Evolutionary conservation across 371 early-diverging fungal genomes (phyloP).

Genomic region (Mortierella sp.): DNA sequence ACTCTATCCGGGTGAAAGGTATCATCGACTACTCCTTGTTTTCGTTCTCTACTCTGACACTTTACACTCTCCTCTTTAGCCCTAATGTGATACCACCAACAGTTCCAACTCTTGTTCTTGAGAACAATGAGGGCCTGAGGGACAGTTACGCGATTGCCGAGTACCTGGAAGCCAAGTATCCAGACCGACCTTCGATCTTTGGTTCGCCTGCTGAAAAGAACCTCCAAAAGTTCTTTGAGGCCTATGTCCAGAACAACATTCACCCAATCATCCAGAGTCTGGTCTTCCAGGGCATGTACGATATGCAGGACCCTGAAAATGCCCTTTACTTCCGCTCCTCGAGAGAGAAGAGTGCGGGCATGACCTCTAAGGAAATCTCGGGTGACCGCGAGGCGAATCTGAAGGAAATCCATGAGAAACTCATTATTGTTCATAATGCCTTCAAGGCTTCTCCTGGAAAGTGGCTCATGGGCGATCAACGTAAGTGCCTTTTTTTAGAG

Average conservation of each 20-base stretch:
- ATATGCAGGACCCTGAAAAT: slow-evolving; percentile 41
- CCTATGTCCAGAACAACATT: slow-evolving; percentile 41
- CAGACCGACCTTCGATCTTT: slow-evolving; percentile 47
- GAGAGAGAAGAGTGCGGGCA: slow-evolving; percentile 36
- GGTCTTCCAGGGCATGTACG: slow-evolving; percentile 40
- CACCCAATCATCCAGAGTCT: slow-evolving; percentile 41
- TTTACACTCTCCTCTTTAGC: slow-evolving; percentile 4
- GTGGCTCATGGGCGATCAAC: slow-evolving; percentile 38
- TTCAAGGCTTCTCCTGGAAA: slow-evolving; percentile 20
- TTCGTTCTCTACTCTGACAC: not conserved
- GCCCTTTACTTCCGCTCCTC: slow-evolving; percentile 45
- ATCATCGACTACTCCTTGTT: too few relatives aligned
- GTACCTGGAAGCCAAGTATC: slow-evolving; percentile 48
- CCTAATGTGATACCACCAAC: slow-evolving; percentile 30
- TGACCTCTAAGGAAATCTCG: slow-evolving; percentile 25
- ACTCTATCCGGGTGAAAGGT: too few relatives aligned
- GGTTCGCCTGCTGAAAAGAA: slow-evolving; percentile 40
- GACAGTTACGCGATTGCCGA: slow-evolving; percentile 48
- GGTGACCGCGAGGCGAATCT: slow-evolving; percentile 28
- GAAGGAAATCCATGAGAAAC: slow-evolving; percentile 27
- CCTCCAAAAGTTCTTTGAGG: slow-evolving; percentile 45
- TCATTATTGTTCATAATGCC: slow-evolving; percentile 28
- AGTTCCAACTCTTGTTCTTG: slow-evolving; percentile 38
- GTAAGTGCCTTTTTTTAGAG: slow-evolving; percentile 14
- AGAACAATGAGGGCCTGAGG: slow-evolving; percentile 25